Evolutionary conservation across 1,284 basidiomycete genomes (phyloP).

Genomic region (Ceratobasidium sp.): DNA sequence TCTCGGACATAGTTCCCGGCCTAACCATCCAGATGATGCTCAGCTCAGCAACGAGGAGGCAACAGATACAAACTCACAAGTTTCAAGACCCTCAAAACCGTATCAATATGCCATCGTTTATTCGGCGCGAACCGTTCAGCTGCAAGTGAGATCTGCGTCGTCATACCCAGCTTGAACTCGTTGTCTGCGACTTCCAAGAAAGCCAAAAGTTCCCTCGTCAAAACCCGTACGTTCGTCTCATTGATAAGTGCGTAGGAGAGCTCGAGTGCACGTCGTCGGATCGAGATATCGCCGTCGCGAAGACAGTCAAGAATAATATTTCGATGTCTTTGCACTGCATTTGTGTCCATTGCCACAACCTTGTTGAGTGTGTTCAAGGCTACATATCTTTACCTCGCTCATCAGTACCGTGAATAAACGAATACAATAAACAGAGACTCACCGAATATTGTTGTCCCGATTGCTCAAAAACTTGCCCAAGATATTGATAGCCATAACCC

Average conservation of each 20-base stretch:
- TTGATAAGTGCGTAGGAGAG: slow-evolving; percentile 98
- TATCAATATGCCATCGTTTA: slow-evolving; percentile 99
- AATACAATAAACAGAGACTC: slow-evolving; percentile 46
- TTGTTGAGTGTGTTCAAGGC: slow-evolving; percentile 99
- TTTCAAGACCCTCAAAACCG: slow-evolving; percentile 90
- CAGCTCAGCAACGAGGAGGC: no score
- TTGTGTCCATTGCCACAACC: slow-evolving; percentile 97
- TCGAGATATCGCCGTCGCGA: slow-evolving; percentile 98
- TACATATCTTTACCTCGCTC: slow-evolving; percentile 83
- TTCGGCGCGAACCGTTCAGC: slow-evolving; percentile 98
- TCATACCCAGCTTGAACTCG: slow-evolving; percentile 98
- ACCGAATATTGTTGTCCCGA: slow-evolving; percentile 98
- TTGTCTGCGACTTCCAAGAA: slow-evolving; percentile 99
- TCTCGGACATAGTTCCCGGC: slow-evolving; percentile 99
- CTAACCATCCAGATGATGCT: no score
- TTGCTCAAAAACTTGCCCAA: slow-evolving; percentile 98
- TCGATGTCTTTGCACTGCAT: slow-evolving; percentile 96
- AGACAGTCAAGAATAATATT: slow-evolving; percentile 98
- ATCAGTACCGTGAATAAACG: background rate
- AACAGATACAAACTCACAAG: no score
- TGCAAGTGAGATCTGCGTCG: slow-evolving; percentile 95
- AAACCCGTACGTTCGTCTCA: slow-evolving; percentile 90
- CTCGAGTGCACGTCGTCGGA: slow-evolving; percentile 94
- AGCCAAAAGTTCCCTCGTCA: slow-evolving; percentile 91
- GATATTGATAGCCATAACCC: slow-evolving; percentile 99